A percentile compares a stretch with the other conserved stretches of the same genome.
These are phyloP conservation scores for Tetrahymena thermophila DNA, from an alignment of 73 alveolate genomes.

Conservation along the genomic window DNA sequence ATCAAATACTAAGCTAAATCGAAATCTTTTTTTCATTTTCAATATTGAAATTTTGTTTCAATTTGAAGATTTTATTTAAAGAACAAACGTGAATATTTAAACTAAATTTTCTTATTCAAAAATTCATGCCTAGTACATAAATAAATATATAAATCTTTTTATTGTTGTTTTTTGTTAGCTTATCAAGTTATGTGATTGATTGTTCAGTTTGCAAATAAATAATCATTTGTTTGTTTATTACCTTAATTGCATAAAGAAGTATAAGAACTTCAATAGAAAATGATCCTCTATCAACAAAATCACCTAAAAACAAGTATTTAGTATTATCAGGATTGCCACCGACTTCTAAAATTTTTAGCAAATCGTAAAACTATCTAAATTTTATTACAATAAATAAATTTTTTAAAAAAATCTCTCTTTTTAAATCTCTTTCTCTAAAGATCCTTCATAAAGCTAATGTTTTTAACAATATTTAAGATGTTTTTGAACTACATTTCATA, in stretches of 20 bases:
- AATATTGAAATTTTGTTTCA: no score
- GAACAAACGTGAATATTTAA: no score
- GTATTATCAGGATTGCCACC: slow-evolving; percentile 90
- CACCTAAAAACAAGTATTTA: slow-evolving; percentile 88
- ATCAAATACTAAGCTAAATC: no score
- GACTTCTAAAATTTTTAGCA: slow-evolving; percentile 81
- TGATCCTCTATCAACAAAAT: slow-evolving; percentile 92
- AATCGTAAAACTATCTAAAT: slow-evolving; percentile 62
- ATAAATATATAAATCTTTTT: no score
- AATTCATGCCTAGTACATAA: no score
- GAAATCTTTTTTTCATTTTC: no score
- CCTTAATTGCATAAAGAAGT: slow-evolving; percentile 68
- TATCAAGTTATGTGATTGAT: background rate
- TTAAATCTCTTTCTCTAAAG: background rate
- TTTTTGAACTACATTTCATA: no score
- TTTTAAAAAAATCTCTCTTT: background rate
- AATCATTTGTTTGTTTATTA: no score
- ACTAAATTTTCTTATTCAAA: background rate
- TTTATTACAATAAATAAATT: background rate
- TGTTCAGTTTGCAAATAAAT: no score
- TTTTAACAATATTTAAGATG: no score
- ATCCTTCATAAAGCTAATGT: background rate
- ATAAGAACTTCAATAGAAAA: slow-evolving; percentile 81
- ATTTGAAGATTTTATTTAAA: no score
- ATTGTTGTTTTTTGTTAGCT: background rate